These are phyloP conservation scores for Tephrocybe sp. DNA, from an alignment of 768 basidiomycete species.

Conservation along the genomic window DNA sequence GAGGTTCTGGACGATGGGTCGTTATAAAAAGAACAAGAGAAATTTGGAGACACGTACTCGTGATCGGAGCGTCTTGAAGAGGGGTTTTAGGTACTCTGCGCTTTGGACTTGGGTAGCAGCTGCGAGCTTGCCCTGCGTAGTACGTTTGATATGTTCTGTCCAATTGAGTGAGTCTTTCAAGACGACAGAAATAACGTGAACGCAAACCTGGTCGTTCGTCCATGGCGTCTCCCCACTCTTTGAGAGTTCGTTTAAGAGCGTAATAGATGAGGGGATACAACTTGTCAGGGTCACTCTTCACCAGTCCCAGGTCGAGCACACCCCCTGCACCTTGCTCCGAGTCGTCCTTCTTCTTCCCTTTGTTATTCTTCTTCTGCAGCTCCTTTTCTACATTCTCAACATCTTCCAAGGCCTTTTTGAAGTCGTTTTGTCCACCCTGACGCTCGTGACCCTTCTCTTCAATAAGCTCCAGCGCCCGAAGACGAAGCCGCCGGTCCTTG, in stretches of 20 bases:
- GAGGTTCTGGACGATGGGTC: constrained; percentile 51
- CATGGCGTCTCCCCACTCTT: constrained; percentile 97
- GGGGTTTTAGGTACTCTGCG: constrained; percentile 93
- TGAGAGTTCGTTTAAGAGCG: constrained; percentile 86
- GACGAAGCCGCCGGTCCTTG: constrained; percentile 85
- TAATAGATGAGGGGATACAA: constrained; percentile 97
- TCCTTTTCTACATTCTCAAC: constrained; percentile 79
- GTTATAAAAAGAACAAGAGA: neutral
- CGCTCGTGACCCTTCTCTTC: constrained; percentile 85
- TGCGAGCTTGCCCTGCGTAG: constrained; percentile 90
- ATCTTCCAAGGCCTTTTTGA: constrained; percentile 86
- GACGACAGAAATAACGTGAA: neutral
- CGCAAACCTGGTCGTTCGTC: constrained; percentile 82
- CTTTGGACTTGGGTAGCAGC: constrained; percentile 96
- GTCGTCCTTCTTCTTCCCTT: constrained; percentile 67
- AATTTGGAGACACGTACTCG: constrained; percentile 55
- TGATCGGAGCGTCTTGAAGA: constrained; percentile 88
- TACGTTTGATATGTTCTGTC: constrained; percentile 80
- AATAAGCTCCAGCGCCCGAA: constrained; percentile 92
- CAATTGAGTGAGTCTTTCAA: constrained; percentile 5
- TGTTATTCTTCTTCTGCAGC: constrained; percentile 55
- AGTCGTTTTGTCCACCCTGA: constrained; percentile 91
- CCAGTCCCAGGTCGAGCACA: constrained; percentile 73
- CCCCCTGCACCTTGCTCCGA: constrained; percentile 52
- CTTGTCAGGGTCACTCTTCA: constrained; percentile 93